A percentile compares a stretch with the other conserved stretches of the same genome.
phyloP scores from a whole-genome alignment of 139 green algal species.

The Ettlia oleoabundans region DNA sequence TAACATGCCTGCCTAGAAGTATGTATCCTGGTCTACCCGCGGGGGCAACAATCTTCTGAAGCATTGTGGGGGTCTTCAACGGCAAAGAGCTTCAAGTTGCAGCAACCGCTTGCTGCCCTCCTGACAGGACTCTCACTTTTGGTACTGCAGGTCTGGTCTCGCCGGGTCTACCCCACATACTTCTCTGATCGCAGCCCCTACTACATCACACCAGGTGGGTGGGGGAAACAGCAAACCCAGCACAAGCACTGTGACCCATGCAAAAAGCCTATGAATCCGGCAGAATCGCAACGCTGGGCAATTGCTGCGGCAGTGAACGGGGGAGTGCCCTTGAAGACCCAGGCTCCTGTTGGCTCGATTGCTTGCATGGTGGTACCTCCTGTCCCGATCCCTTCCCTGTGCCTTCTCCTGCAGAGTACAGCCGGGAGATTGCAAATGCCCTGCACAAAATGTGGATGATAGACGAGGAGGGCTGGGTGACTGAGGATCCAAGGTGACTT shows the following conservation, averaged over 20 bases:
- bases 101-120: no score
- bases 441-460: slow-evolving; percentile 12
- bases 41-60: background rate
- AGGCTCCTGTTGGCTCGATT: background rate
- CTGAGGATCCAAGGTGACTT: slow-evolving; percentile 9
- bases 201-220: slow-evolving; percentile 13
- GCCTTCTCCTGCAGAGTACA: background rate
- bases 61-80: no score
- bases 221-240: background rate
- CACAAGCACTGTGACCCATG: background rate
- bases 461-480: background rate
- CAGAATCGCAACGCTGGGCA: background rate
- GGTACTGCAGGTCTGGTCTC: slow-evolving; percentile 11
- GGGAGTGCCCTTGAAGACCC: background rate
- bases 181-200: slow-evolving; percentile 19
- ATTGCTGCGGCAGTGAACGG: no score
- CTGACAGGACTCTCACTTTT: no score
- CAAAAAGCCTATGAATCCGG: background rate
- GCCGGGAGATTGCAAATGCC: background rate
- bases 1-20: background rate
- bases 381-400: background rate
- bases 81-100: background rate
- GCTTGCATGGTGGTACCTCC: background rate
- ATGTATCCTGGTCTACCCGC: background rate
- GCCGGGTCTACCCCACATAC: slow-evolving; percentile 27